Percentiles rank a stretch among this genome's conserved stretches.
Evolutionary conservation across 805 yeast genomes (phyloP).

Genomic region (Candida maris): DNA sequence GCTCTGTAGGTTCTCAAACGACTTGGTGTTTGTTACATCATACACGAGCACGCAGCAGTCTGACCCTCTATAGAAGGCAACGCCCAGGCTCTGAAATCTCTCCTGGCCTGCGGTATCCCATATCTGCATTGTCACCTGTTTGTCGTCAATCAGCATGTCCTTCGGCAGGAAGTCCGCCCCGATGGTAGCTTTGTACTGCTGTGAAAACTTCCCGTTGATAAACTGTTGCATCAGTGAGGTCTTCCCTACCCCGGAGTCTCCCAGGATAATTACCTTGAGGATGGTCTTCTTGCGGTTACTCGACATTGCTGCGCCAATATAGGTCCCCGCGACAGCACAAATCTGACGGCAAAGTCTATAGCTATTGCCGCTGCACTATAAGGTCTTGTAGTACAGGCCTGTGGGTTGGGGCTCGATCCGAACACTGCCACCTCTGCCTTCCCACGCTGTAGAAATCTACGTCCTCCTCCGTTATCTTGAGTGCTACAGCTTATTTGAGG

Average conservation of each 20-base stretch:
- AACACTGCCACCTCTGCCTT: too few species aligned
- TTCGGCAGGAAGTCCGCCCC: slow-evolving; percentile 97
- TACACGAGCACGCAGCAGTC: slow-evolving; percentile 96
- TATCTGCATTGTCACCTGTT: slow-evolving; percentile 75
- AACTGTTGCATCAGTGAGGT: slow-evolving; percentile 97
- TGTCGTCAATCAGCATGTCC: slow-evolving; percentile 82
- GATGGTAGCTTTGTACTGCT: slow-evolving; percentile 95
- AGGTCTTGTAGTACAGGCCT: too few species aligned
- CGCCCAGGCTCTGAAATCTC: slow-evolving; percentile 93
- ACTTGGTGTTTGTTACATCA: slow-evolving; percentile 92
- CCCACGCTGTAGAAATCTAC: too few species aligned
- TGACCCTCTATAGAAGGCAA: slow-evolving; percentile 96
- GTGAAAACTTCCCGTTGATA: slow-evolving; percentile 89
- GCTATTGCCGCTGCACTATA: too few species aligned
- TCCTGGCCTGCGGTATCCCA: slow-evolving; percentile 99
- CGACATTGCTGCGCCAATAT: too few species aligned
- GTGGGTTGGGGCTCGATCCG: too few species aligned
- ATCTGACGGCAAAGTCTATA: too few species aligned
- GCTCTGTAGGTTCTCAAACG: slow-evolving; percentile 80
- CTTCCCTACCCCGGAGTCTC: slow-evolving; percentile 97
- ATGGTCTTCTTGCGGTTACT: slow-evolving; percentile 66
- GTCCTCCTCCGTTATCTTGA: too few species aligned
- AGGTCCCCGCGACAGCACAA: too few species aligned
- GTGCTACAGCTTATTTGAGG: too few species aligned
- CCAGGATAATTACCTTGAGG: slow-evolving; percentile 84